Percentiles rank a stretch among this genome's conserved stretches.
Conservation (phyloP, 495 filamentous ascomycete genomes). For the Xylaria bambusicola region DNA sequence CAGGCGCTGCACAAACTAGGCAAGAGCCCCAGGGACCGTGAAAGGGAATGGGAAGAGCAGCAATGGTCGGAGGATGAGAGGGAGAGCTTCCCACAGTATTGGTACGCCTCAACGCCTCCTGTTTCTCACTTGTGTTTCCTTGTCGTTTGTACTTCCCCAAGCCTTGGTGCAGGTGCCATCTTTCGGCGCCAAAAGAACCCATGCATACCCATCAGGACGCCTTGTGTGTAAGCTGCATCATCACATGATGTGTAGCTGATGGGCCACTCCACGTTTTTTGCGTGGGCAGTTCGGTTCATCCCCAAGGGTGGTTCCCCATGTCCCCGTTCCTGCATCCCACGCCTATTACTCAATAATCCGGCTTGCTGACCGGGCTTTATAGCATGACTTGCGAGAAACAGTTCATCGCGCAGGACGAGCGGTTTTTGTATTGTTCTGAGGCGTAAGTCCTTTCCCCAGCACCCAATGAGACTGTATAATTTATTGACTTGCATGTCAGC, state of each 20-base stretch:
- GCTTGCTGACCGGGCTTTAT: slow-evolving; percentile 23
- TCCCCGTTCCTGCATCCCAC: slow-evolving; percentile 45
- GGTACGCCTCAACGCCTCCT: slow-evolving; percentile 39
- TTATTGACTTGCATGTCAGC: slow-evolving; percentile 32
- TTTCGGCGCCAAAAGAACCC: slow-evolving; percentile 19
- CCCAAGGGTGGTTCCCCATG: not conserved
- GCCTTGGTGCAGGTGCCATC: not conserved
- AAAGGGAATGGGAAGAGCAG: slow-evolving; percentile 47
- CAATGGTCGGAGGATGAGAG: slow-evolving; percentile 51
- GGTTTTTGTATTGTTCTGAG: slow-evolving; percentile 51
- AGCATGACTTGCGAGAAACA: slow-evolving; percentile 58
- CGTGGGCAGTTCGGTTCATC: slow-evolving; percentile 23
- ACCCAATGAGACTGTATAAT: slow-evolving; percentile 24
- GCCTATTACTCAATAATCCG: slow-evolving; percentile 21
- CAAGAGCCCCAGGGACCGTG: slow-evolving; percentile 46
- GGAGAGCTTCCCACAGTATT: slow-evolving; percentile 54
- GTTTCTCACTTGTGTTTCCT: slow-evolving; percentile 5
- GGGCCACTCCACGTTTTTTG: slow-evolving; percentile 26
- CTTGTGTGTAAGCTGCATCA: slow-evolving; percentile 37
- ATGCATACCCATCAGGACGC: slow-evolving; percentile 40
- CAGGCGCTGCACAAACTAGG: slow-evolving; percentile 44
- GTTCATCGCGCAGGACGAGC: slow-evolving; percentile 47
- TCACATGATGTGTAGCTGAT: slow-evolving; percentile 48
- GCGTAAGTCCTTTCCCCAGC: slow-evolving; percentile 38
- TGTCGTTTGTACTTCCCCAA: slow-evolving; percentile 15